Percentiles rank a stretch among this genome's conserved stretches.
phyloP scores from a whole-genome alignment of 169 alveolate genomes.

The Cystoisospora suis region DNA sequence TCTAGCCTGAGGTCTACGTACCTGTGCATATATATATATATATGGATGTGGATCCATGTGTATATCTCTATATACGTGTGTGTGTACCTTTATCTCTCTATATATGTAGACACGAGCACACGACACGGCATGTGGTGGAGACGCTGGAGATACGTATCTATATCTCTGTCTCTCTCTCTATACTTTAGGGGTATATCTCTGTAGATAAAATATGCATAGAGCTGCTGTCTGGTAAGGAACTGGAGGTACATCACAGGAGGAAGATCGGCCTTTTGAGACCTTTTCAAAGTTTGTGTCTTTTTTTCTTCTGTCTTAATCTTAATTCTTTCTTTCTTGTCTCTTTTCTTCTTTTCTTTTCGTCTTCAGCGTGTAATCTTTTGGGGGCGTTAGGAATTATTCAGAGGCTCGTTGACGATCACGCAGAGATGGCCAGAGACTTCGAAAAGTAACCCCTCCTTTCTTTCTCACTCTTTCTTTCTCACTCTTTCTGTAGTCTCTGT shows the following conservation, averaged over 20 bases:
- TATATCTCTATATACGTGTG: background rate
- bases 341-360: background rate
- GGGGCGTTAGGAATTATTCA: slow-evolving; percentile 33
- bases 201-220: no score
- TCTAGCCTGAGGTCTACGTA: background rate
- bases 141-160: background rate
- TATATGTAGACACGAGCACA: background rate
- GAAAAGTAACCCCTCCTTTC: background rate
- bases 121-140: background rate
- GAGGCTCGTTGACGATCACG: slow-evolving; percentile 42
- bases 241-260: no score
- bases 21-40: background rate
- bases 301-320: background rate
- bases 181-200: no score
- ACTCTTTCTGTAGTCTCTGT: background rate
- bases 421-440: slow-evolving; percentile 37
- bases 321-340: background rate
- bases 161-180: no score
- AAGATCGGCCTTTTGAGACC: no score
- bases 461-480: background rate
- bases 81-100: background rate
- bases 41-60: background rate
- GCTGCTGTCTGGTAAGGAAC: no score
- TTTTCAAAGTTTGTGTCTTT: no score
- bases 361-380: slow-evolving; percentile 10